Conservation (phyloP, 805 yeast genomes). For the Wickerhamiella parazyma region DNA sequence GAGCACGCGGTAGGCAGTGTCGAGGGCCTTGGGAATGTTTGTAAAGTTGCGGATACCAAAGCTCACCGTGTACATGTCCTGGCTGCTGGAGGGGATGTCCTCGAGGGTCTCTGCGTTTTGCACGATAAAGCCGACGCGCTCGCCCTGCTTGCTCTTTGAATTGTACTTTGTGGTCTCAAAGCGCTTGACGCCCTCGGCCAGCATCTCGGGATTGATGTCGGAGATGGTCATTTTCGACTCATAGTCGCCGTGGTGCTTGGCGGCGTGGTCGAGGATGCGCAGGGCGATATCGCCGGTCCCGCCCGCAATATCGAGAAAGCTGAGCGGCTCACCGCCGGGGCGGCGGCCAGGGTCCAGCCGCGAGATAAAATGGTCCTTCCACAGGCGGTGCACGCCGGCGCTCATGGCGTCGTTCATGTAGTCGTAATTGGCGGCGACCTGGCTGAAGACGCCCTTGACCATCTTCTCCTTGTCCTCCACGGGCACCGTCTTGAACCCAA, state of each 20-base stretch:
- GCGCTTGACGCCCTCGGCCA: constrained; percentile 78
- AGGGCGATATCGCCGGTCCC: constrained; percentile 98
- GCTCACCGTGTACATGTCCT: constrained; percentile 91
- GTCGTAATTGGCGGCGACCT: constrained; percentile 90
- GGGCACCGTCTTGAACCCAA: constrained; percentile 77
- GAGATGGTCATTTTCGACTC: constrained; percentile 76
- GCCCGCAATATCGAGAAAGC: constrained; percentile 93
- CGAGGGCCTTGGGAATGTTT: constrained; percentile 79
- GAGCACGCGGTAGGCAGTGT: constrained; percentile 90
- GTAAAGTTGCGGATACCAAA: constrained; percentile 97
- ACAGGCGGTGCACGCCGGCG: constrained; percentile 81
- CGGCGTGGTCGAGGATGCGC: constrained; percentile 86
- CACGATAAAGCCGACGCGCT: constrained; percentile 65
- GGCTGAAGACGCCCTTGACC: constrained; percentile 74
- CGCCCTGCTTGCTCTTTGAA: constrained; percentile 39
- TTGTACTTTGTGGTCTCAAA: constrained; percentile 31
- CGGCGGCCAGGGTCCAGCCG: constrained; percentile 87
- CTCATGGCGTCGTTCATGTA: constrained; percentile 98
- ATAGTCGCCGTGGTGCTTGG: constrained; percentile 57
- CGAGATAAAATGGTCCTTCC: constrained; percentile 86
- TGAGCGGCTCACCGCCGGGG: constrained; percentile 71
- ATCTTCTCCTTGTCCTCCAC: constrained; percentile 60
- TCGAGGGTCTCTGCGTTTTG: constrained; percentile 91
- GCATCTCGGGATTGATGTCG: constrained; percentile 94
- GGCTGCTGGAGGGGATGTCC: constrained; percentile 68